Base-by-base conservation (phyloP, 78 protist genomes). In the Dictyostelium citrinum region DNA sequence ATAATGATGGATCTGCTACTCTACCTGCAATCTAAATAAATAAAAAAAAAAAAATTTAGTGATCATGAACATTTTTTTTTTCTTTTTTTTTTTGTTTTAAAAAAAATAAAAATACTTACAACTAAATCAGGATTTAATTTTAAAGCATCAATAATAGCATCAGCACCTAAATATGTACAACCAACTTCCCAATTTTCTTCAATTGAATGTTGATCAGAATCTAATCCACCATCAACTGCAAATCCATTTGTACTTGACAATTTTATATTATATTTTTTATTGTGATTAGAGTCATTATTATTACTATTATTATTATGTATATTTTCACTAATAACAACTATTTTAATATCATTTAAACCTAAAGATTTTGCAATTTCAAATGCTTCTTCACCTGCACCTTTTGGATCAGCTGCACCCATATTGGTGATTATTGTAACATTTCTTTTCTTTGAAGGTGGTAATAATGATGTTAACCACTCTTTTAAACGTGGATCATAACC, bases 381-480 rank as follows among this genome's bases (percentile, higher is more conserved):
- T 68, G 93, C 93, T 27, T 88, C 93, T 49, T 78, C 93, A 35
- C 93, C 93, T 8, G 93, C 93, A 46, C 93, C 93, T 33, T 78
- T 61, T 8, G 93, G 93, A 49, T 88, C 93, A 9, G 93, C 93
- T 9, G 93, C 93, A 78, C 93, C 93, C 93, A 88, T 88, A 67
- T 88, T 88, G 1, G 93, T 78, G 17, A 88, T 88, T 22, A 88
- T 67, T 17, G 84, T 88, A 6, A 88, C 93, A 45, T 78, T 76
- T 7, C 81, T 88, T 35, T 67, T 39, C 3, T 27, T 37, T 4
- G 93, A 71, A 1, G 80, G 61, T 7, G 85, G 72, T 11, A 88
- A 31, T 35, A 88, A 33, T 9, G 84, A 76, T 12, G 76, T 79
- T 8, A 88, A 22, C 93, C 93, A 88, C 24, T 88, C 93, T 78